Evolutionary conservation across 2,329 filamentous ascomycete species (phyloP).

Genomic region (Lasiodiplodia citricola): DNA sequence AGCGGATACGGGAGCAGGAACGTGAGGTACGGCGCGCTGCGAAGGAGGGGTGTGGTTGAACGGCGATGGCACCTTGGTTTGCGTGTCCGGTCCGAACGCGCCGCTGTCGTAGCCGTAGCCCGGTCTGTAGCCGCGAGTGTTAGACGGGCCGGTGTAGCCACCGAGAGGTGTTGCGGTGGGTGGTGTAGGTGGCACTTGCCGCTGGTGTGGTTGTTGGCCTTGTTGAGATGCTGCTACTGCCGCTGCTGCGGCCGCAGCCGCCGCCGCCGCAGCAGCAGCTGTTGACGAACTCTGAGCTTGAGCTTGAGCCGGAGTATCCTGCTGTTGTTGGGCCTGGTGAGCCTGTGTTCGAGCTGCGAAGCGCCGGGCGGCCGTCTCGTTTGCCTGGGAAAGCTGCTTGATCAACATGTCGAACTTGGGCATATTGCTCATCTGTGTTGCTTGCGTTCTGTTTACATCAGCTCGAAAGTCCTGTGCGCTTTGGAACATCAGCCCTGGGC

Average conservation of each 20-base stretch:
- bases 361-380: conserved; percentile 25
- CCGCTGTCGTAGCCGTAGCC: conserved; percentile 27
- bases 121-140: conserved; percentile 26
- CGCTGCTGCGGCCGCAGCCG: not conserved
- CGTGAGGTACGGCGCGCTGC: no score
- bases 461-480: conserved; percentile 52
- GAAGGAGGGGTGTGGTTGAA: not conserved
- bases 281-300: not conserved
- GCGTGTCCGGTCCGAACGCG: conserved; percentile 23
- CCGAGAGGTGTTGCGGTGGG: not conserved
- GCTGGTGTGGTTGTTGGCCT: not conserved
- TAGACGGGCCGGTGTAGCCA: conserved; percentile 23
- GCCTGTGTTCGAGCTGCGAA: conserved; percentile 21
- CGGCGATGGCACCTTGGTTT: conserved; percentile 18
- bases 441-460: conserved; percentile 39
- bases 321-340: conserved; percentile 6
- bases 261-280: not conserved
- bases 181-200: not conserved
- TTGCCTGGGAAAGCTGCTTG: conserved; percentile 33
- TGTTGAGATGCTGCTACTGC: not conserved
- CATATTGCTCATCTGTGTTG: conserved; percentile 35
- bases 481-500: conserved; percentile 48
- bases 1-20: not conserved
- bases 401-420: conserved; percentile 40
- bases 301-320: conserved; percentile 27